Conservation (phyloP, 805 yeast genomes). For the Schizosaccharomyces lindneri region DNA sequence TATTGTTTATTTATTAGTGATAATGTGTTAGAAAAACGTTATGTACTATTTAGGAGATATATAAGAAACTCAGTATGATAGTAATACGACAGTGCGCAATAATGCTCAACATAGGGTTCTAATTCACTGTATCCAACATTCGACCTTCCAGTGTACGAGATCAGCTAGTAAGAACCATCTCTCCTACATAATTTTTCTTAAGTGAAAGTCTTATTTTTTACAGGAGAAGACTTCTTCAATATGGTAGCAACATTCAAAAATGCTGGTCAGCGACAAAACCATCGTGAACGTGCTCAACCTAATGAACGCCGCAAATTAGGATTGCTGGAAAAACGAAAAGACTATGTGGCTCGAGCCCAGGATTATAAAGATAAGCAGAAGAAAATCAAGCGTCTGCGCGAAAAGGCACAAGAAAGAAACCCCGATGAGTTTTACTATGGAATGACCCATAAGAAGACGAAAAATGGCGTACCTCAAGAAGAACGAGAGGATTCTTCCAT, state of each 20-base stretch:
- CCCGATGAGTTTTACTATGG: conserved; percentile 94
- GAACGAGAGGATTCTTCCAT: conserved; percentile 22
- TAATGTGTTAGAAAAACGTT: no score
- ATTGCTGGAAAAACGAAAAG: conserved; percentile 77
- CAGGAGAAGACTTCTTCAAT: not conserved
- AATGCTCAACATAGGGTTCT: no score
- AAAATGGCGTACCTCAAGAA: conserved; percentile 40
- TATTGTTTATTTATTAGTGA: no score
- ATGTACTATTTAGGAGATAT: no score
- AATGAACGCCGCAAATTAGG: conserved; percentile 51
- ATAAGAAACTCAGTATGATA: no score
- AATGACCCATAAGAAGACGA: conserved; percentile 51
- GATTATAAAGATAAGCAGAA: conserved; percentile 36
- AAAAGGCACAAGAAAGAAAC: conserved; percentile 49
- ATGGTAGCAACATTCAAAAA: conserved; percentile 60
- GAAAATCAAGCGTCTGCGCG: conserved; percentile 40
- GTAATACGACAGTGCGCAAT: no score
- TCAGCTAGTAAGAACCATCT: no score
- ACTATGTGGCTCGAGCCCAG: conserved; percentile 42
- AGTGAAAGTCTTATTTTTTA: no score
- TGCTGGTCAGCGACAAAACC: conserved; percentile 87
- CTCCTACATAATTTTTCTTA: no score
- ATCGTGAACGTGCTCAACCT: conserved; percentile 79
- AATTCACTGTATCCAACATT: no score
- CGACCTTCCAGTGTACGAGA: no score